Evolutionary conservation across 768 basidiomycete genomes (phyloP).

Genomic region (Saitozyma podzolica): DNA sequence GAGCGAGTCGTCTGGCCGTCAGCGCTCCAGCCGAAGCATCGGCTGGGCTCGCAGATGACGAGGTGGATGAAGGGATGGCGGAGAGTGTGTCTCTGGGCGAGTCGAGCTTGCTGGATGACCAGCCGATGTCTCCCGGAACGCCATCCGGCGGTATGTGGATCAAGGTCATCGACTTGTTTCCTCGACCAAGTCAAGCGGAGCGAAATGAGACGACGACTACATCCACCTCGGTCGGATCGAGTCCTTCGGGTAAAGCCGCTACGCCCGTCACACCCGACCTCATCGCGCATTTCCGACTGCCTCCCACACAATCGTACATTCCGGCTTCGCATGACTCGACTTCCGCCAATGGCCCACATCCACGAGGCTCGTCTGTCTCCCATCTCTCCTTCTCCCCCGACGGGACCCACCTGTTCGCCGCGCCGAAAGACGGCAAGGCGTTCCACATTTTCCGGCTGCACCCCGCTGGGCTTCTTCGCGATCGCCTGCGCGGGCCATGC

Average conservation of each 20-base stretch:
- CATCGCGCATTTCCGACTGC: slow-evolving; percentile 43
- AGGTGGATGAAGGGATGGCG: slow-evolving; percentile 10
- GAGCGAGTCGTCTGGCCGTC: slow-evolving; percentile 25
- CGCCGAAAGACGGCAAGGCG: slow-evolving; percentile 30
- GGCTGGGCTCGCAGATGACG: slow-evolving; percentile 11
- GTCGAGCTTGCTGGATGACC: slow-evolving; percentile 19
- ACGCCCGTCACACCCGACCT: not conserved
- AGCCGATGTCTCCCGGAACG: not conserved
- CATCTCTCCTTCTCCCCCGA: slow-evolving; percentile 31
- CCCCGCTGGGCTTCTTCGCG: slow-evolving; percentile 16
- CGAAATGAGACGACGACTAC: not conserved
- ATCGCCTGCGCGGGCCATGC: slow-evolving; percentile 2
- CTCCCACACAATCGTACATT: slow-evolving; percentile 13
- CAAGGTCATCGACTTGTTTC: slow-evolving; percentile 39
- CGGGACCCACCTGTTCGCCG: slow-evolving; percentile 37
- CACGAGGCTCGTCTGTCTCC: slow-evolving; percentile 9
- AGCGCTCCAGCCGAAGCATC: slow-evolving; percentile 34
- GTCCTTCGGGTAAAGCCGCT: too few species aligned
- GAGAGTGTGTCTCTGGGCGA: slow-evolving; percentile 10
- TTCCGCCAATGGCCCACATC: not conserved
- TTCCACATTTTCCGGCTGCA: slow-evolving; percentile 40
- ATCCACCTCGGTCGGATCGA: too few species aligned
- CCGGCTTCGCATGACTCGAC: not conserved
- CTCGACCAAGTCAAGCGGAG: not conserved
- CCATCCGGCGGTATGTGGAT: slow-evolving; percentile 29